phyloP scores from a whole-genome alignment of 2,329 filamentous ascomycete species.

The Dryadomyces sulphureus region DNA sequence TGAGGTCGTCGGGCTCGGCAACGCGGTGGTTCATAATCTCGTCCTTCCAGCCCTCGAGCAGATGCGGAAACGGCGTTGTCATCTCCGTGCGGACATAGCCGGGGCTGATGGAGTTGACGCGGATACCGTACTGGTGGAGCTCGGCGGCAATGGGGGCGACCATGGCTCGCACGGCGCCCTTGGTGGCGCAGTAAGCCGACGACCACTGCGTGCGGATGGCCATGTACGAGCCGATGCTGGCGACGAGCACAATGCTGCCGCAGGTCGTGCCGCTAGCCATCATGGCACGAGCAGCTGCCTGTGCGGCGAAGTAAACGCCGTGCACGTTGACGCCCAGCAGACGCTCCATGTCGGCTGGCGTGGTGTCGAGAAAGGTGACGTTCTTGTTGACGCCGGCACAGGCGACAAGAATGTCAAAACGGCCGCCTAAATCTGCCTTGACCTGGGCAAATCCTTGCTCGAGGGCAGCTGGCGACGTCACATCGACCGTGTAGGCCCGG shows the following conservation, averaged over 20 bases:
- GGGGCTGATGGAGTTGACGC: constrained; percentile 52
- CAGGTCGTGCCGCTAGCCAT: constrained; percentile 13
- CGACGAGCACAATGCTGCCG: constrained; percentile 42
- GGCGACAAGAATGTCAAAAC: constrained; percentile 10
- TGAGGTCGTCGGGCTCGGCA: constrained; percentile 42
- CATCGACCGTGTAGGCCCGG: constrained; percentile 8
- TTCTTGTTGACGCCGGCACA: constrained; percentile 11
- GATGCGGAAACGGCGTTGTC: constrained; percentile 54
- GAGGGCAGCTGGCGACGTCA: not conserved
- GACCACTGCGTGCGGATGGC: constrained; percentile 47
- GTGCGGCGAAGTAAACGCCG: constrained; percentile 21
- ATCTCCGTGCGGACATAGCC: constrained; percentile 58
- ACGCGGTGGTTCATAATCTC: constrained; percentile 60
- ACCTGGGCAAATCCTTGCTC: constrained; percentile 3
- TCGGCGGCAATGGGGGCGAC: constrained; percentile 47
- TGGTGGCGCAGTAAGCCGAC: constrained; percentile 52
- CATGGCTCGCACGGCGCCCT: constrained; percentile 50
- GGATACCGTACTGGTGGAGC: constrained; percentile 44
- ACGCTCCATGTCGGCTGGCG: constrained; percentile 6
- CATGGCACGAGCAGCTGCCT: constrained; percentile 18
- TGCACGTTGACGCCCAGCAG: constrained; percentile 6
- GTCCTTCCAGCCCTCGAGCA: constrained; percentile 44
- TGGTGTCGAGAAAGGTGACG: constrained; percentile 9
- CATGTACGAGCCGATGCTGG: constrained; percentile 38
- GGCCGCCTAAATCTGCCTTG: constrained; percentile 6